phyloP scores from a whole-genome alignment of 2,329 filamentous ascomycete species.

The Phialophora tarda region DNA sequence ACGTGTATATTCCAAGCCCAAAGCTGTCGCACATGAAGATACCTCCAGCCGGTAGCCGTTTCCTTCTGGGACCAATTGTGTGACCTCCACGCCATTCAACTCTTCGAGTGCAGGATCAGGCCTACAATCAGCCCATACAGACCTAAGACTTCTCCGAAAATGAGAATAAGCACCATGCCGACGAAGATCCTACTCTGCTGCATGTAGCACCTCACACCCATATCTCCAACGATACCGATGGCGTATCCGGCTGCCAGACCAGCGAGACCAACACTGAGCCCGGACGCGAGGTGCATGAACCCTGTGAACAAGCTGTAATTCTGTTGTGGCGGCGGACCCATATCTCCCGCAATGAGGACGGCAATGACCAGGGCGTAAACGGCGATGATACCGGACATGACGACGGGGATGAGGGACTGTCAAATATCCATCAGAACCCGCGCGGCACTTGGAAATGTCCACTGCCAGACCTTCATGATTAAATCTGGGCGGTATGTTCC shows the following conservation, averaged over 20 bases:
- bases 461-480: conserved; percentile 66
- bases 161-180: conserved; percentile 97
- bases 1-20: background rate
- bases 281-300: conserved; percentile 91
- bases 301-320: conserved; percentile 86
- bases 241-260: conserved; percentile 94
- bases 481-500: conserved; percentile 69
- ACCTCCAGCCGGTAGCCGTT: background rate
- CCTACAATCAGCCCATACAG: conserved; percentile 95
- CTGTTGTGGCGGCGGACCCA: conserved; percentile 70
- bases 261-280: conserved; percentile 87
- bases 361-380: conserved; percentile 97
- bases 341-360: conserved; percentile 90
- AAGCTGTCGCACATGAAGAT: background rate
- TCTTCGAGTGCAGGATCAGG: conserved; percentile 89
- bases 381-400: conserved; percentile 99
- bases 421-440: conserved; percentile 8
- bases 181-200: conserved; percentile 94
- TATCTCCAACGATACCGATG: conserved; percentile 94
- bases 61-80: background rate
- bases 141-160: conserved; percentile 96
- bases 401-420: conserved; percentile 58
- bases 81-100: conserved; percentile 50
- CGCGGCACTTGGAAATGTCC: background rate
- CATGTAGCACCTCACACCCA: conserved; percentile 92